These are phyloP conservation scores for Gillenia trifoliata DNA, from an alignment of 306 rosid species.

Conservation along the genomic window DNA sequence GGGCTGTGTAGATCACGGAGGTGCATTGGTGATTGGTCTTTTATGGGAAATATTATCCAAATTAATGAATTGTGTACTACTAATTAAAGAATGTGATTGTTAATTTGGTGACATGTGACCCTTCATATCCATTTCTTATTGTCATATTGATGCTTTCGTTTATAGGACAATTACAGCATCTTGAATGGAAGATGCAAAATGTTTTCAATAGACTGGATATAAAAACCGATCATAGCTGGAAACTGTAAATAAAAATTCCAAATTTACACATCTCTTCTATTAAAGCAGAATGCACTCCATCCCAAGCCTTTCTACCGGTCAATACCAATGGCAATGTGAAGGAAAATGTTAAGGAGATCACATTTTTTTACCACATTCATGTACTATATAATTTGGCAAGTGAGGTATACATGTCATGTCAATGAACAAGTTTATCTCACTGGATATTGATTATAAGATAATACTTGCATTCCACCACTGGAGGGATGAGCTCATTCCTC, in stretches of 20 bases:
- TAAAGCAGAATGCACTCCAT: neutral
- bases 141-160: neutral
- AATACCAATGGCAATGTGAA: neutral
- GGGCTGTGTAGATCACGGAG: slow-evolving; percentile 22
- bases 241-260: no score
- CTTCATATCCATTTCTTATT: neutral
- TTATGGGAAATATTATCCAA: neutral
- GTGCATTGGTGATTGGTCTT: slow-evolving; percentile 3
- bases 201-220: neutral
- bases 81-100: neutral
- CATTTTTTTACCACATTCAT: no score
- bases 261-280: neutral
- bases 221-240: no score
- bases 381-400: no score
- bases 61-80: neutral
- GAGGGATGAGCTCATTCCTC: no score
- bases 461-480: no score
- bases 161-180: neutral
- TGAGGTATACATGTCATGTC: no score
- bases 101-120: neutral
- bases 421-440: no score
- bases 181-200: no score
- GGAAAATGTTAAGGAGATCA: no score
- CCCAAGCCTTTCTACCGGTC: no score
- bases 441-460: no score